A percentile compares a stretch with the other conserved stretches of the same genome.
Conservation (phyloP, 1,284 basidiomycete species). For the Tremellales sp. region DNA sequence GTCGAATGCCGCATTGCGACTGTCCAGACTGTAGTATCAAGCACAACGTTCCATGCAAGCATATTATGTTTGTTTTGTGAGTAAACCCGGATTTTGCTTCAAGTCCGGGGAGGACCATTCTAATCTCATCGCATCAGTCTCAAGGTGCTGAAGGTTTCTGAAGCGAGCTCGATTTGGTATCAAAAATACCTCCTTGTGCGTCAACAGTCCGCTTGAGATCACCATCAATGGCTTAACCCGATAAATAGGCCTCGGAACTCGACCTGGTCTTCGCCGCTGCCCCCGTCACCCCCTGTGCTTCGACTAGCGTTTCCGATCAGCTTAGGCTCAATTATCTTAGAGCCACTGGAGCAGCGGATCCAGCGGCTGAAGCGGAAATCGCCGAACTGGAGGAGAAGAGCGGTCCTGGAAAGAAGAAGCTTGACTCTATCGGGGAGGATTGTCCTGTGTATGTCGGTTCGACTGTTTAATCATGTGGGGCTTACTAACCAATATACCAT, state of each 20-base stretch:
- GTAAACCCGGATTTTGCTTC: not conserved
- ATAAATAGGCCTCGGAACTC: not conserved
- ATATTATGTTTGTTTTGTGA: conserved; percentile 43
- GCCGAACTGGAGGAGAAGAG: conserved; percentile 2
- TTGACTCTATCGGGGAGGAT: conserved; percentile 31
- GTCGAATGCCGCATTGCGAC: conserved; percentile 24
- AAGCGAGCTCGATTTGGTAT: conserved; percentile 24
- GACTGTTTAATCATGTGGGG: not conserved
- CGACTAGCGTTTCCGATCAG: conserved; percentile 13
- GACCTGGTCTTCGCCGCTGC: conserved; percentile 17
- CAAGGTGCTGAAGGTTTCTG: conserved; percentile 35
- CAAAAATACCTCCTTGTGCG: conserved; percentile 34
- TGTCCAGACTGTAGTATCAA: conserved; percentile 34
- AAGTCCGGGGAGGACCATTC: not conserved
- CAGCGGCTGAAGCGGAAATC: conserved; percentile 7
- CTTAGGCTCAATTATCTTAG: conserved; percentile 22
- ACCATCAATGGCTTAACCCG: not conserved
- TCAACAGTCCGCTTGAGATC: not conserved
- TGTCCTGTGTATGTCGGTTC: conserved; percentile 36
- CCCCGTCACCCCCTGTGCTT: conserved; percentile 17
- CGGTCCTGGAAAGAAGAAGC: conserved; percentile 11
- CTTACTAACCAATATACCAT: not conserved
- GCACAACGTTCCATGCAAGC: conserved; percentile 38
- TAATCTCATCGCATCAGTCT: conserved; percentile 16
- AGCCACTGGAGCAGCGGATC: conserved; percentile 19